These are phyloP conservation scores for Nitzschia putrida DNA, from an alignment of 108 stramenopile genomes.

Conservation along the genomic window DNA sequence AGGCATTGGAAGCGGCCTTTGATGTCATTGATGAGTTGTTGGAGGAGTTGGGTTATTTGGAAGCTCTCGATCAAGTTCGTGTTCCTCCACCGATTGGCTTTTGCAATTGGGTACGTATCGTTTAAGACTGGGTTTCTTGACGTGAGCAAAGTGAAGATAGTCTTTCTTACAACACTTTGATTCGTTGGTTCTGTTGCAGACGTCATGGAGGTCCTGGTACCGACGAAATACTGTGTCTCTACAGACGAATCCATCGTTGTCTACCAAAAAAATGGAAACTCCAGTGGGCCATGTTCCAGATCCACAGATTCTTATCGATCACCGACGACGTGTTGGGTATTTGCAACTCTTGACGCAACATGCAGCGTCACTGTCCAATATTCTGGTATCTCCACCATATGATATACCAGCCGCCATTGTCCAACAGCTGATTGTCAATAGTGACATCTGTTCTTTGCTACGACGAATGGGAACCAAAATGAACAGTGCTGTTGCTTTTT, in stretches of 20 bases:
- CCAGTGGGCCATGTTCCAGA: background rate
- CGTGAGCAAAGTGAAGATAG: no score
- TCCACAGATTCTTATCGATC: background rate
- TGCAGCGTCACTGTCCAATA: background rate
- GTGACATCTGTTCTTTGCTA: constrained; percentile 12
- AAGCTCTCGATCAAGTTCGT: constrained; percentile 44
- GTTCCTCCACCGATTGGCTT: constrained; percentile 44
- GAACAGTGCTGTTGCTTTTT: constrained; percentile 4
- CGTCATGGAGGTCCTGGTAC: background rate
- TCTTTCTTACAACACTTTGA: no score
- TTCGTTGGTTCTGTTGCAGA: background rate
- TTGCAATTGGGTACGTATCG: constrained; percentile 40
- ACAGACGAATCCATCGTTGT: background rate
- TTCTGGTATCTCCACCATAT: constrained; percentile 11
- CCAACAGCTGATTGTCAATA: constrained; percentile 7
- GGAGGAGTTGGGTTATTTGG: constrained; percentile 55
- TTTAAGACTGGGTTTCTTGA: no score
- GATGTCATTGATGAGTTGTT: constrained; percentile 67
- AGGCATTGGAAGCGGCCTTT: constrained; percentile 41
- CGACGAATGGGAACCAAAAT: constrained; percentile 2
- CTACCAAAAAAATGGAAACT: background rate
- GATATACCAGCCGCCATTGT: constrained; percentile 2
- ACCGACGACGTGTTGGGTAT: constrained; percentile 10
- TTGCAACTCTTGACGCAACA: constrained; percentile 1
- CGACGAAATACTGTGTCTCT: constrained; percentile 6